Percentiles rank a stretch among this genome's conserved stretches.
phyloP scores from a whole-genome alignment of 139 green algal genomes.

The Ostreobium quekettii region DNA sequence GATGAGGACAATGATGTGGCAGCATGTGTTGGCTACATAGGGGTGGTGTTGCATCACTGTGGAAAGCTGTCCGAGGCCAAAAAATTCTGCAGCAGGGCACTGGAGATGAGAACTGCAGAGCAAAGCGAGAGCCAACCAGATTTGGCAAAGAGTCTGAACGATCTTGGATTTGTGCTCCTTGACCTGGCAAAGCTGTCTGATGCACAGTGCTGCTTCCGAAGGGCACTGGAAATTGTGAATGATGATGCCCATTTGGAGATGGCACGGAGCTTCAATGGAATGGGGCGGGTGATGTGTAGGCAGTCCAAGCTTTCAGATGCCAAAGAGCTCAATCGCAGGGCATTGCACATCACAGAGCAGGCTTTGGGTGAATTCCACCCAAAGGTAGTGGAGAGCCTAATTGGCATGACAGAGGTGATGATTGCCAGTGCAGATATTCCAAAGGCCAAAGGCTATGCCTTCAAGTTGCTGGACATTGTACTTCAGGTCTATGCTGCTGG shows the following conservation, averaged over 20 bases:
- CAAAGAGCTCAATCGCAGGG: background rate
- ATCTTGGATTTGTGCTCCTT: constrained; percentile 27
- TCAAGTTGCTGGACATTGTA: background rate
- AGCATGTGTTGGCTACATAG: background rate
- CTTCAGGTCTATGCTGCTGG: background rate
- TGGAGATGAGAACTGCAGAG: background rate
- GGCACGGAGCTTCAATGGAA: background rate
- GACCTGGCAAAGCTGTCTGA: constrained; percentile 18
- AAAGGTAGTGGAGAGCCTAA: constrained; percentile 14
- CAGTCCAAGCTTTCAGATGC: background rate
- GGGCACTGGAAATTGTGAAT: background rate
- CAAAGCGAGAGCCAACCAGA: constrained; percentile 22
- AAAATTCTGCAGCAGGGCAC: background rate
- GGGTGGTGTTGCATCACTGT: background rate
- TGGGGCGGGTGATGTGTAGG: background rate
- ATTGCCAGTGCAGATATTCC: background rate
- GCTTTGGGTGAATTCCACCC: constrained; percentile 20
- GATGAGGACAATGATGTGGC: no score
- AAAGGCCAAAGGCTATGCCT: background rate
- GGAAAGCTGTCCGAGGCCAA: background rate
- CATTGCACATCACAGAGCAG: background rate
- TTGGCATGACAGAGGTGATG: background rate
- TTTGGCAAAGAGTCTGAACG: constrained; percentile 24
- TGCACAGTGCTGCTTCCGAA: constrained; percentile 24
- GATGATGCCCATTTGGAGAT: background rate